Conservation (phyloP, 176 grass and related monocot species). For the Bolboschoenus planiculmis region DNA sequence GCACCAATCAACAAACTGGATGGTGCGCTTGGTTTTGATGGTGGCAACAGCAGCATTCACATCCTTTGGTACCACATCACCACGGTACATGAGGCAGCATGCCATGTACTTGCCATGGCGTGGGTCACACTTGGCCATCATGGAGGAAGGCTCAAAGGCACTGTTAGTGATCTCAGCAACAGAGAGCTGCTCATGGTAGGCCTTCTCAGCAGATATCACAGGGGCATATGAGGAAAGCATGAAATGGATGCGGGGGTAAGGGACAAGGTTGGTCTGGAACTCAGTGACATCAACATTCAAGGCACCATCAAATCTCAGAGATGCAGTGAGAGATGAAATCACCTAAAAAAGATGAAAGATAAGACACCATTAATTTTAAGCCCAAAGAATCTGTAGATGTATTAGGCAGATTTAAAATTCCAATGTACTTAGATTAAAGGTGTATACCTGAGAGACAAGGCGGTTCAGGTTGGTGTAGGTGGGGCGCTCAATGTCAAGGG, state of each 20-base stretch:
- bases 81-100: slow-evolving; percentile 20
- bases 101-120: slow-evolving; percentile 24
- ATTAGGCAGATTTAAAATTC: neutral
- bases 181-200: slow-evolving; percentile 19
- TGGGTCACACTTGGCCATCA: slow-evolving; percentile 24
- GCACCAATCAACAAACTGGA: slow-evolving; percentile 22
- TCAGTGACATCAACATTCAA: slow-evolving; percentile 22
- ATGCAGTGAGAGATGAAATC: slow-evolving; percentile 23
- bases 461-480: slow-evolving; percentile 24
- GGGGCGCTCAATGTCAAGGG: slow-evolving; percentile 16
- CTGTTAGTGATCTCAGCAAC: slow-evolving; percentile 26
- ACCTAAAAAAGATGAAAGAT: neutral
- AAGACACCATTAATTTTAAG: neutral
- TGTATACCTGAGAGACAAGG: slow-evolving; percentile 17
- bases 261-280: slow-evolving; percentile 22
- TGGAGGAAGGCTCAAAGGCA: slow-evolving; percentile 18
- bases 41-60: slow-evolving; percentile 18
- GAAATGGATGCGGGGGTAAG: slow-evolving; percentile 22
- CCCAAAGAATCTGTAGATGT: neutral
- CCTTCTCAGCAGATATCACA: slow-evolving; percentile 24
- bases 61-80: slow-evolving; percentile 21
- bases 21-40: slow-evolving; percentile 25
- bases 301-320: slow-evolving; percentile 17
- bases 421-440: neutral
- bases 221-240: slow-evolving; percentile 21